A percentile compares a stretch with the other conserved stretches of the same genome.
Evolutionary conservation across 805 yeast species (phyloP).

Genomic region (Yarrowia sp.): DNA sequence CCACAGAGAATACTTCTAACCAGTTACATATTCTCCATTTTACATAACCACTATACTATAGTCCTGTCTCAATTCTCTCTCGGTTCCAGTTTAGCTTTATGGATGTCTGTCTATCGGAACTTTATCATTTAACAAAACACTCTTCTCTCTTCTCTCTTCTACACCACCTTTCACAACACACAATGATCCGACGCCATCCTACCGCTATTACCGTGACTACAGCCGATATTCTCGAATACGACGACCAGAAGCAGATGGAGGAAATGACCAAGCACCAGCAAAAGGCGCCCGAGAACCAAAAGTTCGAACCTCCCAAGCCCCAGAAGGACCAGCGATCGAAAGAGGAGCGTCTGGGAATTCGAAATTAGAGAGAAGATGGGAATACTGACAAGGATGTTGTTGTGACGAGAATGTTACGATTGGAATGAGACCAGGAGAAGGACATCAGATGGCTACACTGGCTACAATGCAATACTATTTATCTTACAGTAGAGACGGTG

Average conservation of each 20-base stretch:
- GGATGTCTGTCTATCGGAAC: background rate
- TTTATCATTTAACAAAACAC: background rate
- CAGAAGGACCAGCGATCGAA: constrained; percentile 19
- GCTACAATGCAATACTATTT: background rate
- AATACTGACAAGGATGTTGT: too few species aligned
- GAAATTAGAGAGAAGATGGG: background rate
- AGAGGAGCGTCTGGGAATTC: constrained; percentile 26
- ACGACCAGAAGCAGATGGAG: constrained; percentile 35
- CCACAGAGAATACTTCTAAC: too few species aligned
- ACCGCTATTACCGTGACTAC: constrained; percentile 61
- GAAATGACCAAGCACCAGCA: constrained; percentile 27
- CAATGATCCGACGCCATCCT: constrained; percentile 64
- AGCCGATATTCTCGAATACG: constrained; percentile 55
- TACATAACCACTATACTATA: too few species aligned
- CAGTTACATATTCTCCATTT: too few species aligned
- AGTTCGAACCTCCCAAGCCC: constrained; percentile 4
- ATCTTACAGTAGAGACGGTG: too few species aligned
- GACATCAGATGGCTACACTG: too few species aligned
- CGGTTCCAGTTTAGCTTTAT: background rate
- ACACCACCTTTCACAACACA: background rate
- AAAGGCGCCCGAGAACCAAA: constrained; percentile 14
- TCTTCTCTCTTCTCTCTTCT: background rate
- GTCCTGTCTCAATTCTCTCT: background rate
- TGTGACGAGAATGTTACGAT: too few species aligned
- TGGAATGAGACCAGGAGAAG: too few species aligned